Conservation (phyloP, 1,139 yeast species). For the Scheffersomyces segobiensis region DNA sequence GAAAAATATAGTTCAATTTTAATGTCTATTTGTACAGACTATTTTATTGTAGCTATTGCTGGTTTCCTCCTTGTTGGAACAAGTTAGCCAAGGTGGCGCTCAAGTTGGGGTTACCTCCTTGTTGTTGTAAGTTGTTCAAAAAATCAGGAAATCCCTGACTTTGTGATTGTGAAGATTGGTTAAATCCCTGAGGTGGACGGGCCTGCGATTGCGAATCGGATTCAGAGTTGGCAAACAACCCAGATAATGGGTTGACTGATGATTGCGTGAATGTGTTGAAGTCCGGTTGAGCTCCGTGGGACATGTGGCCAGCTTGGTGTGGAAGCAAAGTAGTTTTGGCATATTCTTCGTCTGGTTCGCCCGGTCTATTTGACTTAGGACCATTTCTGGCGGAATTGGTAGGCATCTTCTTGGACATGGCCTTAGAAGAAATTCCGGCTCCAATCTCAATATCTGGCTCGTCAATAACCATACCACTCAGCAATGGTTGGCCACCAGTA, state of each 20-base stretch:
- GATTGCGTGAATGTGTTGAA: constrained; percentile 37
- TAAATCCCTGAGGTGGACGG: constrained; percentile 7
- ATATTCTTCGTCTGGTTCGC: constrained; percentile 53
- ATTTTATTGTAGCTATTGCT: constrained; percentile 1
- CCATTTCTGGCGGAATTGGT: constrained; percentile 85
- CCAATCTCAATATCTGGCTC: constrained; percentile 98
- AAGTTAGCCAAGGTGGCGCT: constrained; percentile 41
- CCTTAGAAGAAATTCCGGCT: constrained; percentile 89
- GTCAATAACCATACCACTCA: constrained; percentile 81
- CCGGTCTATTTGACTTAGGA: constrained; percentile 75
- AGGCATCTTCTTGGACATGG: constrained; percentile 86
- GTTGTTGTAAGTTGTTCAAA: constrained; percentile 10
- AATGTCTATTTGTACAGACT: neutral
- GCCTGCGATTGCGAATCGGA: constrained; percentile 4
- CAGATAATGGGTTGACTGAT: constrained; percentile 52
- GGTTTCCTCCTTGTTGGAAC: constrained; percentile 24
- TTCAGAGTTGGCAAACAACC: constrained; percentile 38
- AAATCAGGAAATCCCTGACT: constrained; percentile 9
- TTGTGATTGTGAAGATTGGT: constrained; percentile 11
- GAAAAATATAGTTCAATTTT: neutral
- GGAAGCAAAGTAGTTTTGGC: constrained; percentile 38
- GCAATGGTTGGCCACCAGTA: constrained; percentile 86
- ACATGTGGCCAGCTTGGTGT: constrained; percentile 25
- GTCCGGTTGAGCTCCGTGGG: constrained; percentile 33
- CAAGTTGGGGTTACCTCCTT: constrained; percentile 26